These are phyloP conservation scores for Solanum hybrid DNA, from an alignment of 305 asterid genomes.

Conservation along the genomic window DNA sequence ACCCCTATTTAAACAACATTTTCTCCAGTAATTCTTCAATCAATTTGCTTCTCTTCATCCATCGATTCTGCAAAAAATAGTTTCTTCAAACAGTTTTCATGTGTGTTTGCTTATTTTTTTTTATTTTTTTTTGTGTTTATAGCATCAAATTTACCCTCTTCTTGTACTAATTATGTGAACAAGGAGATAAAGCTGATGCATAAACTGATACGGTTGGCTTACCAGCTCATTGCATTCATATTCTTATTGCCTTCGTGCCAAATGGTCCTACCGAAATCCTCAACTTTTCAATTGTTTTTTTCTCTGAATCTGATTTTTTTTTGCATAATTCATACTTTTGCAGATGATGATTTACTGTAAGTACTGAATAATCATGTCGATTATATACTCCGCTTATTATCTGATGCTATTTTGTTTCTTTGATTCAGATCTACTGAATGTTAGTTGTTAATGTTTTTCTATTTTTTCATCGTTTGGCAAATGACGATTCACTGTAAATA, in stretches of 20 bases:
- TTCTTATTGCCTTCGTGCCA: not conserved
- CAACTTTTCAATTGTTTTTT: not conserved
- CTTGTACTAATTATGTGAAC: not conserved
- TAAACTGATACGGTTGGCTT: not conserved
- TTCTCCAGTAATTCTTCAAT: not conserved
- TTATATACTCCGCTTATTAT: slow-evolving; percentile 57
- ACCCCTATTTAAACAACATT: not conserved
- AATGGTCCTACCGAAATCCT: not conserved
- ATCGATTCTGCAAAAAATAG: not conserved
- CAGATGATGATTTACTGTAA: slow-evolving; percentile 34
- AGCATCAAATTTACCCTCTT: slow-evolving; percentile 1
- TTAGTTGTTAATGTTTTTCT: not conserved
- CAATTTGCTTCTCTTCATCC: not conserved
- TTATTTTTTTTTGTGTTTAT: not conserved
- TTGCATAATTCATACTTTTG: slow-evolving; percentile 20
- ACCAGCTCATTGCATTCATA: not conserved
- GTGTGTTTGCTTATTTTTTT: not conserved
- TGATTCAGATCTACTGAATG: not conserved
- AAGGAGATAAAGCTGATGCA: not conserved
- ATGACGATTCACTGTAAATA: slow-evolving; percentile 39
- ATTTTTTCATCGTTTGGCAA: slow-evolving; percentile 26
- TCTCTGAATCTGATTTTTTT: not conserved
- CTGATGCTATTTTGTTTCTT: slow-evolving; percentile 31
- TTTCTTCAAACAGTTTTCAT: not conserved
- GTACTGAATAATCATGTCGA: slow-evolving; percentile 49